These are phyloP conservation scores for Rutstroemia sp. DNA, from an alignment of 2,329 filamentous ascomycete species.

Conservation along the genomic window DNA sequence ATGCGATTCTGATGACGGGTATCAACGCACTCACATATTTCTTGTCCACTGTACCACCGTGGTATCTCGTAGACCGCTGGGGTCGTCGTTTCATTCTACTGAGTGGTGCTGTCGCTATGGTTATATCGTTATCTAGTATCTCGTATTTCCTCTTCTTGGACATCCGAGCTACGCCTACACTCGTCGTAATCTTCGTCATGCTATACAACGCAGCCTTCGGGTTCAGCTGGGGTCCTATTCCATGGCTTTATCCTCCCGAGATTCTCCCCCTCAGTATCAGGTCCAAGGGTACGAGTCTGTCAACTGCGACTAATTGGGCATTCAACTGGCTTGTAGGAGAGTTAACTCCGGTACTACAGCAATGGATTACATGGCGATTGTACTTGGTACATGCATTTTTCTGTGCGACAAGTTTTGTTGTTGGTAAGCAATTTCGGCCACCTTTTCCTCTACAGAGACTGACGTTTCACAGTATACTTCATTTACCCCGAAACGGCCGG, in stretches of 20 bases:
- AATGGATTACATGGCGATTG: slow-evolving; percentile 85
- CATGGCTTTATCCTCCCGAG: slow-evolving; percentile 98
- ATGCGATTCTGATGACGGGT: slow-evolving; percentile 93
- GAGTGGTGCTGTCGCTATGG: slow-evolving; percentile 84
- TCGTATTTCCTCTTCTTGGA: slow-evolving; percentile 95
- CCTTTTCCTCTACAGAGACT: not conserved
- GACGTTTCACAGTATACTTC: slow-evolving; percentile 70
- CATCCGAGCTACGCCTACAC: slow-evolving; percentile 64
- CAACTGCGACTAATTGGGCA: slow-evolving; percentile 95
- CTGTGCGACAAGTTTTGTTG: slow-evolving; percentile 88
- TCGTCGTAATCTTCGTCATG: slow-evolving; percentile 95
- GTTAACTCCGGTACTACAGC: slow-evolving; percentile 88
- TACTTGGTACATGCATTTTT: slow-evolving; percentile 97
- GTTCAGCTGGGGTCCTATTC: slow-evolving; percentile 95
- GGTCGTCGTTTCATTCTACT: slow-evolving; percentile 84
- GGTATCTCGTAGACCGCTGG: slow-evolving; percentile 93
- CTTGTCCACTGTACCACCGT: slow-evolving; percentile 85
- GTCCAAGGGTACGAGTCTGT: slow-evolving; percentile 93
- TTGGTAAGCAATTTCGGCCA: slow-evolving; percentile 60
- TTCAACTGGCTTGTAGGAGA: slow-evolving; percentile 97
- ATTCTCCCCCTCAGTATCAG: slow-evolving; percentile 94
- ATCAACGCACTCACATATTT: slow-evolving; percentile 92
- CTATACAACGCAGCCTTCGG: slow-evolving; percentile 97
- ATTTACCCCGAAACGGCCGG: slow-evolving; percentile 96
- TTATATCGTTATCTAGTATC: slow-evolving; percentile 77